Evolutionary conservation across 225 moss, liverwort and hornwort genomes (phyloP).

Genomic region (Anthoceros angustus): DNA sequence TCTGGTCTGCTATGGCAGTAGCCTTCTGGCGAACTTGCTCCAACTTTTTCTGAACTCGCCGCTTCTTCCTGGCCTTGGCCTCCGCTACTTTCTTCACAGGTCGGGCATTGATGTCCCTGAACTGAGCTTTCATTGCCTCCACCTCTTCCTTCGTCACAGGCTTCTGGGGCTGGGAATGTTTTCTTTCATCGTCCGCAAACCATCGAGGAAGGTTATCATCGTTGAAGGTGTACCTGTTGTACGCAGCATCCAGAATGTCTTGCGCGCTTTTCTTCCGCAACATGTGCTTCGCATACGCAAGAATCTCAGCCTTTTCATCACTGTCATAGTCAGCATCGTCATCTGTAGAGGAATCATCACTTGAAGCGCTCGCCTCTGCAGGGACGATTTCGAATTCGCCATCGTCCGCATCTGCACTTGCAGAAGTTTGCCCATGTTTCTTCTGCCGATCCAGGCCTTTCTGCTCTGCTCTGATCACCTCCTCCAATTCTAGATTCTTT

Average conservation of each 20-base stretch:
- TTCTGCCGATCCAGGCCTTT: background rate
- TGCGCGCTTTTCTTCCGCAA: constrained; percentile 62
- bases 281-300: constrained; percentile 90
- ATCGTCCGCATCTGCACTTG: constrained; percentile 19
- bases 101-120: constrained; percentile 76
- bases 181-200: constrained; percentile 93
- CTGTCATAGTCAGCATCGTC: constrained; percentile 50
- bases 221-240: constrained; percentile 79
- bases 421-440: constrained; percentile 5
- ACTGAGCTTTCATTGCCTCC: constrained; percentile 80
- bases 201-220: constrained; percentile 72
- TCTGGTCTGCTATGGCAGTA: constrained; percentile 81
- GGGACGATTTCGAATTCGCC: constrained; percentile 77
- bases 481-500: constrained; percentile 12
- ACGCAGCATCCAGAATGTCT: constrained; percentile 73
- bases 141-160: constrained; percentile 84
- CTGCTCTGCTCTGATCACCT: constrained; percentile 2
- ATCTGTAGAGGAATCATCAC: constrained; percentile 48
- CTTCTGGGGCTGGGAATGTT: constrained; percentile 59
- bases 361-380: constrained; percentile 50
- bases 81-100: constrained; percentile 98
- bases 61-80: constrained; percentile 90
- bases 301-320: constrained; percentile 67
- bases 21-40: constrained; percentile 90
- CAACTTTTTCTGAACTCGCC: constrained; percentile 67